Base-by-base conservation (phyloP, 2,329 filamentous ascomycete genomes). In the Aureobasidium zeae region DNA sequence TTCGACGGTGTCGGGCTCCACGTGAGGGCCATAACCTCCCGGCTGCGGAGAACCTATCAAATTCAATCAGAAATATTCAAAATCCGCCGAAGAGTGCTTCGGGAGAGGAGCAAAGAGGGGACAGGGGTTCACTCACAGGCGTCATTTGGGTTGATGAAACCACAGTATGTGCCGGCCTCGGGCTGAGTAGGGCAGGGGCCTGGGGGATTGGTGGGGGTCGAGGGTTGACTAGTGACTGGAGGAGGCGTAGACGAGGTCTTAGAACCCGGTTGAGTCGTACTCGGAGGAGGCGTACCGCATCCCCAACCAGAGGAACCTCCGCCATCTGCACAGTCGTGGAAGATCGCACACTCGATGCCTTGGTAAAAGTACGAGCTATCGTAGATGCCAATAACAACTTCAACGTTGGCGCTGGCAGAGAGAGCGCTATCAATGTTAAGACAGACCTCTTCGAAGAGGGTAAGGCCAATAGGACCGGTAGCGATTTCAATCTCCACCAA, bases 111-210 rank as follows among this genome's bases (percentile, higher is more conserved):
- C n/a, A n/a, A n/a, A n/a, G n/a, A n/a, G n/a, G n/a, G n/a, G n/a
- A n/a, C n/a, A n/a, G n/a, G n/a, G n/a, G n/a, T n/a, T n/a, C n/a
- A n/a, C n/a, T n/a, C n/a, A n/a, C 38, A 42, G 34, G 60, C 51
- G 36, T 63, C 61, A 17, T 60, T 51, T 6, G 61, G 61, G 48
- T 63, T 63, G 51, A 62, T 58, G 50, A 63, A 63, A 16, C 61
- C 60, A 35, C 60, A 61, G 52, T 54, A 61, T 6, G 58, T 62
- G 17, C 58, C 58, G 10, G 50, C 52, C 45, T 61, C 57, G 13
- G 54, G 55, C 4, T 49, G 48, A 5, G 53, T 60, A 6, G 55
- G 49, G 50, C 58, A 61, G 16, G 54, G 44, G n/a, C 52, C 45
- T 20, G 38, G 48, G 7, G 55, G 50, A 19, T 53, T 55, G 34